Evolutionary conservation across 768 basidiomycete genomes (phyloP), one percentile per base, ranked within the genome.

Genomic region (Calocybe indica): DNA sequence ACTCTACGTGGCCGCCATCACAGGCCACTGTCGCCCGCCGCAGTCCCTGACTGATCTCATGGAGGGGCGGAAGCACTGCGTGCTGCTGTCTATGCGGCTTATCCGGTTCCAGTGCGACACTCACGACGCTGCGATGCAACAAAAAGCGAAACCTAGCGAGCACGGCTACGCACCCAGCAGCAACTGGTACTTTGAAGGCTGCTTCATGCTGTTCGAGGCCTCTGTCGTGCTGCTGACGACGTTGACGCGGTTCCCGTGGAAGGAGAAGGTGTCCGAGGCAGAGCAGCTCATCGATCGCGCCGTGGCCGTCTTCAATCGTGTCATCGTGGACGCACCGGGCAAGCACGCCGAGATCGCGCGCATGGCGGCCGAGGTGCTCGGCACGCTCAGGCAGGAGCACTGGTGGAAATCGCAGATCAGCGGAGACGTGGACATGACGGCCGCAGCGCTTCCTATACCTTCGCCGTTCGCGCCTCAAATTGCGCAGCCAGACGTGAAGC

Each of bases 151-250:
- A 46, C 53, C 61, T 29, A 54, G 42, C 29, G 45, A 53, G 29
- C 54, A 49, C 39, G 53, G 43, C 22, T 47, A 56, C 9, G 10
- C 56, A 55, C 62, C 65, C 22, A 69, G 65, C 13, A 62, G 52
- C 50, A 61, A 59, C 49, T 74, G 71, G 70, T 64, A 64, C 45
- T 74, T 73, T 51, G 67, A 67, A 49, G 72, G 70, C 5, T 73
- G 69, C 49, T 68, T 70, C 55, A 68, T 70, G 6, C 61, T 75
- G 8, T 72, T 75, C 51, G 75, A 78, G 55, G 73, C 71, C 29
- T 66, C 71, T 11, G 67, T 78, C 45, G 70, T 71, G 48, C 67
- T 78, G 14, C 61, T 71, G 33, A 70, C 71, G 15, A 69, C 66
- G 9, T 54, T 73, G 44, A 60, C 71, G 11, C 70, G 70, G 45